A percentile compares a stretch with the other conserved stretches of the same genome.
Evolutionary conservation across 2,329 filamentous ascomycete species (phyloP).

Genomic region (Mycosphaerella sp.): DNA sequence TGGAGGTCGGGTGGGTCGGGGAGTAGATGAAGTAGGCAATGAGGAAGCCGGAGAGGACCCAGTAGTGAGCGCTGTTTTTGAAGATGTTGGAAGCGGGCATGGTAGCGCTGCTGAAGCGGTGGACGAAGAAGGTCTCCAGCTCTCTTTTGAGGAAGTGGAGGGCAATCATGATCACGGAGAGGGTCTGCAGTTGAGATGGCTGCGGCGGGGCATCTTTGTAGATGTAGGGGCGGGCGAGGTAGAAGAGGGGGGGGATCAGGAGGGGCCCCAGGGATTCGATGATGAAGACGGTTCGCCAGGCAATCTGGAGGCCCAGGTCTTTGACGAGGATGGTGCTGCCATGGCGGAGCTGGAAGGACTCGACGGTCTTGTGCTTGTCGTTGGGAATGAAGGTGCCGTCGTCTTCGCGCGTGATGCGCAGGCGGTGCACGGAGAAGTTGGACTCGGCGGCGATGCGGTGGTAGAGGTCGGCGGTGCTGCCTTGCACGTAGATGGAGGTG

Average conservation of each 20-base stretch:
- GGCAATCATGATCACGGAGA: slow-evolving; percentile 67
- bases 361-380: slow-evolving; percentile 46
- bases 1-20: slow-evolving; percentile 63
- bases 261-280: slow-evolving; percentile 93
- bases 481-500: slow-evolving; percentile 47
- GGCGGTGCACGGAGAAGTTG: slow-evolving; percentile 51
- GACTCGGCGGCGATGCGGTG: slow-evolving; percentile 50
- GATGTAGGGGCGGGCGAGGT: slow-evolving; percentile 63
- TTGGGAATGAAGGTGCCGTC: slow-evolving; percentile 56
- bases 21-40: slow-evolving; percentile 81
- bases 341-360: slow-evolving; percentile 52
- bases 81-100: slow-evolving; percentile 90
- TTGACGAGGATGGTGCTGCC: slow-evolving; percentile 72
- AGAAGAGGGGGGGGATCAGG: slow-evolving; percentile 73
- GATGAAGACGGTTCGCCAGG: slow-evolving; percentile 89
- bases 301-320: slow-evolving; percentile 84
- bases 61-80: slow-evolving; percentile 95
- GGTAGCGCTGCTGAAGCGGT: slow-evolving; percentile 89
- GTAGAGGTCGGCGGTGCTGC: slow-evolving; percentile 53
- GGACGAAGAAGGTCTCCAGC: slow-evolving; percentile 86
- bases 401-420: slow-evolving; percentile 59
- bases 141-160: slow-evolving; percentile 93
- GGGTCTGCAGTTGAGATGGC: slow-evolving; percentile 61
- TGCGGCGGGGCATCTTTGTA: slow-evolving; percentile 49
- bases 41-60: slow-evolving; percentile 72